Conservation (phyloP, 2,329 filamentous ascomycete species). For the Elsinoe ampelina region DNA sequence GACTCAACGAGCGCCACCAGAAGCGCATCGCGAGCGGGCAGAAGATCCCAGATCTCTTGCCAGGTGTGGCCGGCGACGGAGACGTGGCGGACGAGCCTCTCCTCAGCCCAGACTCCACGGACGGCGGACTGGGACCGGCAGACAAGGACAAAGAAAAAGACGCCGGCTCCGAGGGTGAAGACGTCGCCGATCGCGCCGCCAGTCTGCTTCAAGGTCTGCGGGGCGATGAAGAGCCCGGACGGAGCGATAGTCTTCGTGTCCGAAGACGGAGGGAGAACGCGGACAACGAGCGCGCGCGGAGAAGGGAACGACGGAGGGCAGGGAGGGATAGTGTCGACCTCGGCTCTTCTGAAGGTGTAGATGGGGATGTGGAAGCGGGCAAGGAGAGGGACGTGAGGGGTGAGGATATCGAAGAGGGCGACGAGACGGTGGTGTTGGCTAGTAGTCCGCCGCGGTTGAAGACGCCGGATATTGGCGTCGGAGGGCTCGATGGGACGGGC, state of each 20-base stretch:
- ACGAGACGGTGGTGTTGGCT: conserved; percentile 21
- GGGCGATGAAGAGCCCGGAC: conserved; percentile 36
- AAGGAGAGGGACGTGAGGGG: conserved; percentile 24
- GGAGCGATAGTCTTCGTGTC: conserved; percentile 38
- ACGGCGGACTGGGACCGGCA: conserved; percentile 15
- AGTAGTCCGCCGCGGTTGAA: conserved; percentile 14
- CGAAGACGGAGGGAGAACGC: conserved; percentile 63
- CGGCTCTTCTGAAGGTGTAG: conserved; percentile 18
- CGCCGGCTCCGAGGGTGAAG: conserved; percentile 45
- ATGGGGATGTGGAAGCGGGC: conserved; percentile 7
- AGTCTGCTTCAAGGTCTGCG: conserved; percentile 76
- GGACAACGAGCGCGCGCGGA: conserved; percentile 63
- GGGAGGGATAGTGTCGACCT: conserved; percentile 25
- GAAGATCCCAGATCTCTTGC: conserved; percentile 61
- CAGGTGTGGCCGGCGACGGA: conserved; percentile 15
- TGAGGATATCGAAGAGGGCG: conserved; percentile 17
- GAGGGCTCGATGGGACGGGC: conserved; percentile 15
- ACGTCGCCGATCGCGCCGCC: conserved; percentile 77
- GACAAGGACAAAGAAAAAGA: conserved; percentile 23
- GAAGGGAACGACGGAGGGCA: conserved; percentile 52
- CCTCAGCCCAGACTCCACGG: conserved; percentile 21
- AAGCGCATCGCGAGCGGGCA: conserved; percentile 84
- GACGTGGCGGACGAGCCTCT: conserved; percentile 15
- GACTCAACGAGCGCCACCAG: conserved; percentile 84
- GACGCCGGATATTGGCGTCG: conserved; percentile 16